phyloP scores from a whole-genome alignment of 345 rosid species.

The Erysimum cheiranthoides region DNA sequence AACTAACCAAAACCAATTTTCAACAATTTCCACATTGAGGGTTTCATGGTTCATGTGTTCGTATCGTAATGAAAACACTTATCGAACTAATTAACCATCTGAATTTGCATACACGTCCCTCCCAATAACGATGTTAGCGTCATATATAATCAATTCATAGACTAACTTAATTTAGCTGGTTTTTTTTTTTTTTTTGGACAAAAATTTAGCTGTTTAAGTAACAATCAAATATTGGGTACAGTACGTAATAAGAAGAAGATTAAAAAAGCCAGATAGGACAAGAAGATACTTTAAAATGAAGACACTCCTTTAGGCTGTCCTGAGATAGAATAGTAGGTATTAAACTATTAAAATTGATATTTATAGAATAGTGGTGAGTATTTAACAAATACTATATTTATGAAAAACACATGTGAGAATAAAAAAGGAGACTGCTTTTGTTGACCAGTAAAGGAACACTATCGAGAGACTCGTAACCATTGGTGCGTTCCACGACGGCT shows the following conservation, averaged over 20 bases:
- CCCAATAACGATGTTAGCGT: background rate
- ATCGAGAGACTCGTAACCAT: slow-evolving; percentile 15
- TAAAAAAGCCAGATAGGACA: slow-evolving; percentile 13
- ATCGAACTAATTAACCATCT: background rate
- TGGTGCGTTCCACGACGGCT: slow-evolving; percentile 38
- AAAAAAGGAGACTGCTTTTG: slow-evolving; percentile 47
- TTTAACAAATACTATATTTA: background rate
- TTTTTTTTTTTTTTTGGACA: no score
- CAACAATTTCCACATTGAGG: no score
- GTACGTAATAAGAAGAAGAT: background rate
- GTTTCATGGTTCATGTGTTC: no score
- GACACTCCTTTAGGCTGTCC: slow-evolving; percentile 14
- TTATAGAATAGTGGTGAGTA: slow-evolving; percentile 3
- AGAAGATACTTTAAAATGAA: slow-evolving; percentile 26
- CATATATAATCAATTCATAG: no score
- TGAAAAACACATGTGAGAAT: slow-evolving; percentile 9
- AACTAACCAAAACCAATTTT: no score
- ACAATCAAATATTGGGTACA: background rate
- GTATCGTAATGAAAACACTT: background rate
- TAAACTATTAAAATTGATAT: background rate
- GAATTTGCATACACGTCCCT: background rate
- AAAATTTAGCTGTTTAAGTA: background rate
- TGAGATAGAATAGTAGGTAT: background rate
- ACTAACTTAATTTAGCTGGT: background rate
- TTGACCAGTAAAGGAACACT: slow-evolving; percentile 43